These are phyloP conservation scores for Saccharomycopsis capsularis DNA, from an alignment of 805 yeast species.

Conservation along the genomic window DNA sequence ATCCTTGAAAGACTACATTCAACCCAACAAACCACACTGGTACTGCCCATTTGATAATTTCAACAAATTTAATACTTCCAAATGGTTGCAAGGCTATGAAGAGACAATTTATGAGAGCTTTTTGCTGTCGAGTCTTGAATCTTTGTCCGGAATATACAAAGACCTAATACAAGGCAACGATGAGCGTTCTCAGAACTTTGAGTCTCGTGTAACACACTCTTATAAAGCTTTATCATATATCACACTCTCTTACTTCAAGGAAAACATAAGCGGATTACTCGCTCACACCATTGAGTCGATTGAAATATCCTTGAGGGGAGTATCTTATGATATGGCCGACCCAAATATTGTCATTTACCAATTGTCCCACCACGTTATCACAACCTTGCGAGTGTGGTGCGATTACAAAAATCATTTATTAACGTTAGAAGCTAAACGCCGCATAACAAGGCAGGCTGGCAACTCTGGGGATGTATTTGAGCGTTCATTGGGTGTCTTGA, in stretches of 20 bases:
- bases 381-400: constrained; percentile 46
- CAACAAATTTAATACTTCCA: neutral
- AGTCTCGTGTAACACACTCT: constrained; percentile 21
- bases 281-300: constrained; percentile 54
- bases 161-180: constrained; percentile 1
- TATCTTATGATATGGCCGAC: constrained; percentile 24
- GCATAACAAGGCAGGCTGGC: neutral
- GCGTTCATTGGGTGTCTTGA: constrained; percentile 30
- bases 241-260: constrained; percentile 15
- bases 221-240: constrained; percentile 14
- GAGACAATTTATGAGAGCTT: constrained; percentile 7
- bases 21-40: constrained; percentile 11
- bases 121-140: neutral
- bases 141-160: constrained; percentile 6
- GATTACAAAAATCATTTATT: constrained; percentile 31
- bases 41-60: constrained; percentile 12
- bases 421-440: constrained; percentile 21
- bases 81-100: constrained; percentile 6
- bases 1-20: constrained; percentile 1
- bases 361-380: constrained; percentile 52
- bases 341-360: constrained; percentile 41
- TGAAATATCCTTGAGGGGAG: constrained; percentile 61
- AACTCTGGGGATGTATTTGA: constrained; percentile 18
- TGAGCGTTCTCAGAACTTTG: neutral
- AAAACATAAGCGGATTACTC: constrained; percentile 31